Evolutionary conservation across 2,329 filamentous ascomycete species (phyloP), one percentile per base, ranked within the genome.

Genomic region (Aureobasidium vineae): DNA sequence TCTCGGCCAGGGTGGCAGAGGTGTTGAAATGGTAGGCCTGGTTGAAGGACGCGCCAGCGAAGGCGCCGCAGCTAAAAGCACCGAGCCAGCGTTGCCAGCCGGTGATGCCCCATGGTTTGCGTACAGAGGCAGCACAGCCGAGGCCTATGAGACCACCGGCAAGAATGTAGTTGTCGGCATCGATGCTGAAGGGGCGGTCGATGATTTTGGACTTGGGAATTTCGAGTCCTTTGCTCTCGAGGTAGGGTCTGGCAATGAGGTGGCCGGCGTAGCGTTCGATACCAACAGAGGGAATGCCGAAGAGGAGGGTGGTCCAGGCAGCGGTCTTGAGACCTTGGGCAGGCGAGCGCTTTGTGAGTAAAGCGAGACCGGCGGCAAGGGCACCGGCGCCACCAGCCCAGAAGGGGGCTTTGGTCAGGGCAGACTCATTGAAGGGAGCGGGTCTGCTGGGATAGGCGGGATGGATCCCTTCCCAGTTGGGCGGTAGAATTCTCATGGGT

Each of bases 401-500:
- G 41, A 66, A 50, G 26, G 66, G 66, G 5, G 66, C 53, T 40
- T 52, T 53, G 3, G 63, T 40, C 21, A 64, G 19, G 21, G 56
- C 16, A 16, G 45, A 52, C 36, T 43, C 52, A 43, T 66, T 45
- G 40, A 64, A 57, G 1, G 63, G 68, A n/a, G 56, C 61, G 2
- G 60, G 68, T 43, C 33, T 52, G 28, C 38, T 63, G 16, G 63
- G 66, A 10, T 65, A 67, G 19, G 63, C 60, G 43, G 67, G 68
- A 54, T 70, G 69, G 10, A 69, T 54, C 19, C 66, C 67, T 56
- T 67, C 63, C 50, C 60, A 64, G 23, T 64, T 65, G 33, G 64
- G 53, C 16, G 69, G 69, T 31, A 69, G 50, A 43, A 70, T 41
- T 45, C 65, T 67, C 68, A 69, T 69, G 41, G 60, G 59, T 50